A percentile compares a stretch with the other conserved stretches of the same genome.
These are phyloP conservation scores for Musa balbisiana DNA, from an alignment of 202 grass and related monocot species.

Conservation along the genomic window DNA sequence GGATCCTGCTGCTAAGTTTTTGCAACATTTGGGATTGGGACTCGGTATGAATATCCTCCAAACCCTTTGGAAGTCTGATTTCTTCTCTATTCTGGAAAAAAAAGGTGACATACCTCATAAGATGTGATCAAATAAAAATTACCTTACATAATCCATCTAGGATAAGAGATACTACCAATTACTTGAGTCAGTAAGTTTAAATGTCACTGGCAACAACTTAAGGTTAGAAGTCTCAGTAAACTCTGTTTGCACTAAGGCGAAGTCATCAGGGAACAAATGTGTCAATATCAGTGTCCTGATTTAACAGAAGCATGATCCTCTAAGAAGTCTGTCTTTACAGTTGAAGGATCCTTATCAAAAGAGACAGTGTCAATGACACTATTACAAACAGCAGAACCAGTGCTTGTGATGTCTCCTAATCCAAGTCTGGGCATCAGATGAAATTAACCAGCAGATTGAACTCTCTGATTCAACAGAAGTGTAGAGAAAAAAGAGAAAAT, in stretches of 20 bases:
- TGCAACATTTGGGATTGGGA: constrained; percentile 12
- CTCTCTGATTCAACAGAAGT: no score
- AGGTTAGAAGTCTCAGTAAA: neutral
- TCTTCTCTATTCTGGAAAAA: constrained; percentile 20
- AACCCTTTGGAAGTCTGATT: constrained; percentile 18
- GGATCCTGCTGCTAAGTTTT: neutral
- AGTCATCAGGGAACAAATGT: neutral
- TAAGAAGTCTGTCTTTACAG: neutral
- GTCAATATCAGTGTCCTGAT: neutral
- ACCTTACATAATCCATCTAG: neutral
- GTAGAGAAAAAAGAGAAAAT: no score
- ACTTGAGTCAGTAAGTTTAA: neutral
- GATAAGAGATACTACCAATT: neutral
- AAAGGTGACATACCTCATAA: constrained; percentile 1
- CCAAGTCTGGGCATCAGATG: no score
- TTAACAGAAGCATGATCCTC: neutral
- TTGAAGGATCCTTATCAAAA: neutral
- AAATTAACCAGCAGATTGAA: no score
- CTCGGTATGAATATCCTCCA: constrained; percentile 13
- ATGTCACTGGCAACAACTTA: neutral
- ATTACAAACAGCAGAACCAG: no score
- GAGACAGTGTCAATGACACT: no score
- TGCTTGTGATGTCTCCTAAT: no score
- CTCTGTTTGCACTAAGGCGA: neutral
- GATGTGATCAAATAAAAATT: neutral